Evolutionary conservation across 2,329 filamentous ascomycete genomes (phyloP).

Genomic region (Dactylellina cionopaga): DNA sequence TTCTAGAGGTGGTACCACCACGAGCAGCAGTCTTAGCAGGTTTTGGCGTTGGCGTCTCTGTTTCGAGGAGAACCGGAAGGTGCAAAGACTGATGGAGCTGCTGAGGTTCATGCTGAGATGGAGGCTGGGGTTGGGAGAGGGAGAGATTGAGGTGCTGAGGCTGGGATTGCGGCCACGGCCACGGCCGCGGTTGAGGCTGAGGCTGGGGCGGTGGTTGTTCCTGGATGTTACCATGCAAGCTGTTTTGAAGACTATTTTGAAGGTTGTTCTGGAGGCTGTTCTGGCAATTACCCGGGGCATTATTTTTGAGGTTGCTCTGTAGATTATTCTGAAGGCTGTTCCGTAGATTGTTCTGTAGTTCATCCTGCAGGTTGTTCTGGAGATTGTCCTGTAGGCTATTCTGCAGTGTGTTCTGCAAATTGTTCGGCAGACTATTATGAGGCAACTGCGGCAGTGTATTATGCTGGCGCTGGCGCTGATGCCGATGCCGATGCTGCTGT

Average conservation of each 20-base stretch:
- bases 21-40: slow-evolving; percentile 33
- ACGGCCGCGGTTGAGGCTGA: not conserved
- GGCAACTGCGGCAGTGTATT: slow-evolving; percentile 39
- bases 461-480: slow-evolving; percentile 52
- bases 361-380: slow-evolving; percentile 24
- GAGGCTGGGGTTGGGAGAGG: slow-evolving; percentile 24
- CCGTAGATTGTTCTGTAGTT: slow-evolving; percentile 19
- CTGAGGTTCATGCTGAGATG: slow-evolving; percentile 31
- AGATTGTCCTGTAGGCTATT: slow-evolving; percentile 21
- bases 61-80: slow-evolving; percentile 41
- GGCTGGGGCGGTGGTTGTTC: slow-evolving; percentile 1
- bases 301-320: slow-evolving; percentile 26
- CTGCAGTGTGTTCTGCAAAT: slow-evolving; percentile 21
- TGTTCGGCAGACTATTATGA: slow-evolving; percentile 35
- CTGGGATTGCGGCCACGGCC: slow-evolving; percentile 1
- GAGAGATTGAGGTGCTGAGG: slow-evolving; percentile 35
- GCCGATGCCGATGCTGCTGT: slow-evolving; percentile 51
- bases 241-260: slow-evolving; percentile 9
- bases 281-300: slow-evolving; percentile 13
- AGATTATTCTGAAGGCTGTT: slow-evolving; percentile 26
- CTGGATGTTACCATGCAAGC: slow-evolving; percentile 1
- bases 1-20: slow-evolving; percentile 21
- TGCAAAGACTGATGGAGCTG: slow-evolving; percentile 45
- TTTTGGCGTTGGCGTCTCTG: slow-evolving; percentile 29
- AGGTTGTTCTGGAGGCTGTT: slow-evolving; percentile 19